phyloP scores from a whole-genome alignment of 2,329 filamentous ascomycete genomes.

The Trichophyton mentagrophytes region DNA sequence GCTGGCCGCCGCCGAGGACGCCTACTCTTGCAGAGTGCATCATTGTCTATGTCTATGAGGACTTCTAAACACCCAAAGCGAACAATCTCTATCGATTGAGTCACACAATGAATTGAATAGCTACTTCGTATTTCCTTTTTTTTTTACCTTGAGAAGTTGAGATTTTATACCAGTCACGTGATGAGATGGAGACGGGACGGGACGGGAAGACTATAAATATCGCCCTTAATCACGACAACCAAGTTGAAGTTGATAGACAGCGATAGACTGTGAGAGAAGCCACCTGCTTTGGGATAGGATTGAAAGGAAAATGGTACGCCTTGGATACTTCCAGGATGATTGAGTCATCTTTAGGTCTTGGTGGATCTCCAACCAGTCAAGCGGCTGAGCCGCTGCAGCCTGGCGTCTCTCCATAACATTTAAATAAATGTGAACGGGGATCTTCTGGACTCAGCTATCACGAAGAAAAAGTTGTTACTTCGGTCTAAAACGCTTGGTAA shows the following conservation, averaged over 20 bases:
- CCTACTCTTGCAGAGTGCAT: conserved; percentile 26
- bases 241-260: too few relatives aligned
- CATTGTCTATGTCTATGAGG: conserved; percentile 2
- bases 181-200: too few relatives aligned
- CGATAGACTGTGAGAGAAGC: too few relatives aligned
- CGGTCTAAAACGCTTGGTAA: background rate
- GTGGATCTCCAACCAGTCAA: background rate
- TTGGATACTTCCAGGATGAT: too few relatives aligned
- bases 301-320: too few relatives aligned
- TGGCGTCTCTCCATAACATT: background rate
- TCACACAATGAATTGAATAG: too few relatives aligned
- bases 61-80: background rate
- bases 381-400: background rate
- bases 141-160: too few relatives aligned
- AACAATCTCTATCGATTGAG: background rate
- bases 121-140: too few relatives aligned
- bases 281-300: too few relatives aligned
- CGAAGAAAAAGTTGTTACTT: background rate
- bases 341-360: background rate
- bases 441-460: background rate
- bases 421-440: background rate
- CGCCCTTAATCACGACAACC: too few relatives aligned
- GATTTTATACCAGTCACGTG: too few relatives aligned
- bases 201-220: too few relatives aligned
- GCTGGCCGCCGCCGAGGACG: conserved; percentile 53